These are phyloP conservation scores for Rhodomyrtus tomentosa DNA, from an alignment of 345 rosid genomes.

Conservation along the genomic window DNA sequence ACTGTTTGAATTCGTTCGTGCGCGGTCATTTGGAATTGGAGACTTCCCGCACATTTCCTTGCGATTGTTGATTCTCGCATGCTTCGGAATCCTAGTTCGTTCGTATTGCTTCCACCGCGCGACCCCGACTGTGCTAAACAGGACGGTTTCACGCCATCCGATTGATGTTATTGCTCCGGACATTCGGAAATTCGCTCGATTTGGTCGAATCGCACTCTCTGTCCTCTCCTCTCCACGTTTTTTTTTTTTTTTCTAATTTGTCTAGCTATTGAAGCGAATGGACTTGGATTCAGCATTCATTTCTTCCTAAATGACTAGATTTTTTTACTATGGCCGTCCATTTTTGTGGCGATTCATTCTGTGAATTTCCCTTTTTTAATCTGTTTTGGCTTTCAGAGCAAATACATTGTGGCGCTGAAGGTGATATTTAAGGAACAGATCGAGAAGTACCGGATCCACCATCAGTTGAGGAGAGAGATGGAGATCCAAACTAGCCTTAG, in stretches of 20 bases:
- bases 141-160: neutral
- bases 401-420: conserved; percentile 73
- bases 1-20: neutral
- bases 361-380: neutral
- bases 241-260: neutral
- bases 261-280: neutral
- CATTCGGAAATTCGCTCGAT: neutral
- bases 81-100: neutral
- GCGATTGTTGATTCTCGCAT: neutral
- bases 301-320: neutral
- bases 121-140: neutral
- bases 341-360: neutral
- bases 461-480: conserved; percentile 84
- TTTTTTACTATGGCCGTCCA: neutral
- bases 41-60: too few relatives aligned
- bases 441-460: conserved; percentile 71
- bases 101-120: neutral
- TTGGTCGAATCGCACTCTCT: neutral
- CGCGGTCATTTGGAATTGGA: neutral
- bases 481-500: conserved; percentile 66
- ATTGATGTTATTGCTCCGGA: neutral
- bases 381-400: conserved; percentile 24
- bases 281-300: neutral
- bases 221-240: neutral
- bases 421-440: conserved; percentile 81